Evolutionary conservation across 768 basidiomycete genomes (phyloP).

Genomic region (Kwoniella mangroviensis): DNA sequence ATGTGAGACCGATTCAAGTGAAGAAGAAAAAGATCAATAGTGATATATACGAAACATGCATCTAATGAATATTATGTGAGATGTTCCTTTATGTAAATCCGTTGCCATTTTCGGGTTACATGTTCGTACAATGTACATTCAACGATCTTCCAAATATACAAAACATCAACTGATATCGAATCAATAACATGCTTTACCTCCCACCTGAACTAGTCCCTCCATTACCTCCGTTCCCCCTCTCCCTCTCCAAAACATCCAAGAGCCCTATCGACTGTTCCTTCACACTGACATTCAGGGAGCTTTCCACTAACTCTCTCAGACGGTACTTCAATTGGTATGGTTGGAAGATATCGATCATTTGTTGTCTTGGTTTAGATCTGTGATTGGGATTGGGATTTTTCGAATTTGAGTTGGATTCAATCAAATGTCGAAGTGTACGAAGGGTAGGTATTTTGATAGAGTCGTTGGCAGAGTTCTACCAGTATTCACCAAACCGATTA

Average conservation of each 20-base stretch:
- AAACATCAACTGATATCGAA: background rate
- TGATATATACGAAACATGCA: background rate
- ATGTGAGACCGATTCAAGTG: background rate
- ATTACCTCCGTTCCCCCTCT: constrained; percentile 14
- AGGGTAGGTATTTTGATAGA: constrained; percentile 39
- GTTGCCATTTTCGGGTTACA: background rate
- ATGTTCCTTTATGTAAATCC: no score
- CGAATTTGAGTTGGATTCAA: constrained; percentile 35
- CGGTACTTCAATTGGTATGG: constrained; percentile 45
- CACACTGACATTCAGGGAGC: constrained; percentile 33
- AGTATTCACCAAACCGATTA: background rate
- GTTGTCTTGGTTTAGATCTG: constrained; percentile 32
- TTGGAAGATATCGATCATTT: constrained; percentile 43
- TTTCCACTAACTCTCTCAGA: constrained; percentile 33
- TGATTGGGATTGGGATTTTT: constrained; percentile 22
- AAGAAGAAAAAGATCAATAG: background rate
- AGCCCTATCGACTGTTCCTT: constrained; percentile 28
- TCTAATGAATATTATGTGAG: background rate
- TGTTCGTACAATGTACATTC: background rate
- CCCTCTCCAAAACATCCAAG: constrained; percentile 41
- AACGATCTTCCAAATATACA: background rate
- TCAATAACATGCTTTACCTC: background rate
- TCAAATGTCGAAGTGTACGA: constrained; percentile 37
- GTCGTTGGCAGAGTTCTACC: constrained; percentile 39
- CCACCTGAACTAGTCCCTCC: constrained; percentile 10